These are phyloP conservation scores for Apiotrichum siamense DNA, from an alignment of 1,284 basidiomycete genomes.

Conservation along the genomic window DNA sequence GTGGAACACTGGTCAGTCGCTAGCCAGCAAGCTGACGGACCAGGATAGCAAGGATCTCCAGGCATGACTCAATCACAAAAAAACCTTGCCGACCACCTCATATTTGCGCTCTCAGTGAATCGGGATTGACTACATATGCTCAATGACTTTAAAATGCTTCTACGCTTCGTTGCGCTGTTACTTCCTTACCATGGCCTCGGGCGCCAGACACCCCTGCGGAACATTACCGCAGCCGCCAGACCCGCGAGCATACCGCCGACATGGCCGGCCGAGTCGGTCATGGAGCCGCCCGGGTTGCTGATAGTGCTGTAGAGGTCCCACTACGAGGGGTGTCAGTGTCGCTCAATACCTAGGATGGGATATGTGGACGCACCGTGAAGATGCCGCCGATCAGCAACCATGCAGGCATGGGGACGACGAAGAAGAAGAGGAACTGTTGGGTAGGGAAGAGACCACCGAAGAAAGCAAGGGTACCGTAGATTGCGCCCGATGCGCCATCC, in stretches of 20 bases:
- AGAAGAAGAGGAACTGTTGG: slow-evolving; percentile 70
- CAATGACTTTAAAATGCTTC: background rate
- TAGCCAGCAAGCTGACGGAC: no score
- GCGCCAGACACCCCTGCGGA: slow-evolving; percentile 6
- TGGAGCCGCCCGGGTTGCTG: slow-evolving; percentile 14
- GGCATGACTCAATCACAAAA: no score
- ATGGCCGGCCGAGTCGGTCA: slow-evolving; percentile 67
- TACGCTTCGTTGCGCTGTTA: background rate
- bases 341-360: background rate
- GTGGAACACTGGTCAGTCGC: no score
- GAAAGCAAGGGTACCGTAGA: slow-evolving; percentile 53
- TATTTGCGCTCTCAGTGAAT: no score
- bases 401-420: slow-evolving; percentile 73
- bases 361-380: slow-evolving; percentile 53
- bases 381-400: slow-evolving; percentile 71
- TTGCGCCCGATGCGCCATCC: slow-evolving; percentile 56
- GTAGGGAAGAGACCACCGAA: slow-evolving; percentile 66
- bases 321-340: slow-evolving; percentile 6
- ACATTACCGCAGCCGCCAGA: slow-evolving; percentile 53
- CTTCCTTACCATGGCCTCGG: background rate
- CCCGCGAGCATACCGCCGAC: slow-evolving; percentile 70
- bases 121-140: background rate
- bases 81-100: no score
- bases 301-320: slow-evolving; percentile 24
- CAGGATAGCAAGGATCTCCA: no score